Evolutionary conservation across 257 asterid species (phyloP), one percentile per base, ranked within the genome.

Genomic region (Datura wrightii): DNA sequence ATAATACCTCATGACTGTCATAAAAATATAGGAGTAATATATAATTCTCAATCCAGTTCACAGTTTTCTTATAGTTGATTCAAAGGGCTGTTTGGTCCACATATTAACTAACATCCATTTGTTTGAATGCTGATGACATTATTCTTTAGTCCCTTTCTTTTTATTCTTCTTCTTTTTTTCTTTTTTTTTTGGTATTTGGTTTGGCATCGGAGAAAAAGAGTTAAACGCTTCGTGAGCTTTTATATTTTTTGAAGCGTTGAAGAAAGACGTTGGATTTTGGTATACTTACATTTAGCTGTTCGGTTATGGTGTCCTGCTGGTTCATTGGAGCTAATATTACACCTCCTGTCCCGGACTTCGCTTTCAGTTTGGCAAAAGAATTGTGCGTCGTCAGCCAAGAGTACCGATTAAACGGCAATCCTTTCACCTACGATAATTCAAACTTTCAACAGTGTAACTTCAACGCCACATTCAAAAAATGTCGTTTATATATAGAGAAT

Each of bases 311-410:
- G 91, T 96, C 99, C 89, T 96, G 99, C 87, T 94, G 98, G 86
- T 94, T 96, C 84, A 86, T 84, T 6, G 97, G 95, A 55, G 98
- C 83, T 80, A 96, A 66, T 81, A 93, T 89, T 24, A 90, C 86
- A 83, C 91, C 82, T 39, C 98, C 97, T 0, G 97, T 93, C 41
- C 93, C 89, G n/a, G 98, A 96, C 81, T 59, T 92, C 54, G 85
- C 91, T 66, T 96, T 96, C 86, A 92, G 52, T 91, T 87, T 92
- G 19, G 98, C 98, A 46, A 92, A 93, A 41, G 99, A 85, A 74
- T 93, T 94, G 91, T 93, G 99, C 42, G 98, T 92, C 3, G 97
- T 96, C 81, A 96, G 87, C 98, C 99, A 96, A 10, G 98, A 80
- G 85, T 96, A 96, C 52, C 98, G 90, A 90, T 94, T 93, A 80